Base-by-base conservation (phyloP, 371 early-diverging fungal species). In the Lichtheimia ornata region DNA sequence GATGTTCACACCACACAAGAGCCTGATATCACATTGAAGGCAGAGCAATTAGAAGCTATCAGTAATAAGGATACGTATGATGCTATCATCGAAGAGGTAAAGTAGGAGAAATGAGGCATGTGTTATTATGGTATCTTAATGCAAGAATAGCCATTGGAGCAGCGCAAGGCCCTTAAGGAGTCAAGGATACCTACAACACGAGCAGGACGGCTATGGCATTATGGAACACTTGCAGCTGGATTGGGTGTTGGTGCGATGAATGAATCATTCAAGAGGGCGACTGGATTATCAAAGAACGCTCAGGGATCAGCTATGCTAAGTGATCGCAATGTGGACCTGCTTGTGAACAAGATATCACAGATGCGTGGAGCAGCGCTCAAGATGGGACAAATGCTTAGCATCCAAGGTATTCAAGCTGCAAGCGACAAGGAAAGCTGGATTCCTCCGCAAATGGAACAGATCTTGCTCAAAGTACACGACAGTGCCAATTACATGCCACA, bases 301-400 rank as follows among this genome's bases (percentile, higher is more conserved):
- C 64, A 78, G 73, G 66, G 79, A 71, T 85, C 90, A 0, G 74
- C 72, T 30, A 76, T 92, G 65, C 62, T 94, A 53, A 94, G 79
- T 47, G 86, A 85, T n/a, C 85, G 80, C 1, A 97, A 96, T 63
- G 86, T 97, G 27, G 93, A 97, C 63, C 80, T 93, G 6, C 74
- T 98, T 9, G 97, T 96, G 0, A 82, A 74, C 25, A 91, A 91
- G 53, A 81, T 98, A n/a, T 88, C 96, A 2, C 79, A 84, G 51
- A 97, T 98, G 97, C 88, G 98, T 30, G 98, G 98, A 1, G 98
- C 98, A 0, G 98, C 98, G 3, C 77, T 97, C 17, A 98, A 98
- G 71, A 84, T 98, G 67, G 98, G 98, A 0, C 98, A 98, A 69
- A 96, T 98, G 95, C 65, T 98, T 11, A 92, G 94, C 69, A 97